These are phyloP conservation scores for Drosera capensis DNA, from an alignment of 148 eudicot species.

Conservation along the genomic window DNA sequence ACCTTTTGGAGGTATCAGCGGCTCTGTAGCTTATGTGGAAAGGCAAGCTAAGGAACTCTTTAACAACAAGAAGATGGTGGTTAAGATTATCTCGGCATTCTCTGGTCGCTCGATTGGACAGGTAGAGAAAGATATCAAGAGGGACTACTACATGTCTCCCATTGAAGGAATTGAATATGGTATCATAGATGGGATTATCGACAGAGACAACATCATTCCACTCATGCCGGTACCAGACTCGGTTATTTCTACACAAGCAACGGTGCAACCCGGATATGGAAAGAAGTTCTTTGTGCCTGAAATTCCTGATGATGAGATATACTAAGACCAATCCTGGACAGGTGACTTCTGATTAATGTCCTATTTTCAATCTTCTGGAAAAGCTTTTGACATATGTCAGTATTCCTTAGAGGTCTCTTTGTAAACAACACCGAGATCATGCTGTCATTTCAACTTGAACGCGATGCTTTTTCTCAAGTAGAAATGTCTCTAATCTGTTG, in stretches of 20 bases:
- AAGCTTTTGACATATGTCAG: too few species aligned
- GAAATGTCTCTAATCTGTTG: too few species aligned
- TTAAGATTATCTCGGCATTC: constrained; percentile 41
- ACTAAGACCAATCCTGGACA: too few species aligned
- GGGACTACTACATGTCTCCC: constrained; percentile 86
- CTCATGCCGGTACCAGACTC: constrained; percentile 61
- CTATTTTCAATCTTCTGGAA: too few species aligned
- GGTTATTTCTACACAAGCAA: constrained; percentile 38
- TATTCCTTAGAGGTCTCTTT: too few species aligned
- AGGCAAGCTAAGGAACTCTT: constrained; percentile 70
- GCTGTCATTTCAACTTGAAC: too few species aligned
- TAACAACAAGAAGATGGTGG: constrained; percentile 48
- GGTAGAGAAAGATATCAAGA: constrained; percentile 72
- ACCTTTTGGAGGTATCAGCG: constrained; percentile 81
- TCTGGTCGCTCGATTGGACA: constrained; percentile 57
- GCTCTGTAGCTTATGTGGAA: constrained; percentile 57
- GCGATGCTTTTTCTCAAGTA: too few species aligned
- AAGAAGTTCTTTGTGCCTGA: constrained; percentile 62
- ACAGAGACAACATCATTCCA: constrained; percentile 64
- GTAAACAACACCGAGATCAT: too few species aligned
- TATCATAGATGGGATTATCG: constrained; percentile 74
- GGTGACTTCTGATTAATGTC: too few species aligned
- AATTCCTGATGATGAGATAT: constrained; percentile 69
- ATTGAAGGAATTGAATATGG: constrained; percentile 92
- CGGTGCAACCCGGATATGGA: too few species aligned